phyloP scores from a whole-genome alignment of 2,329 filamentous ascomycete genomes.

The Aureobasidium sp. region DNA sequence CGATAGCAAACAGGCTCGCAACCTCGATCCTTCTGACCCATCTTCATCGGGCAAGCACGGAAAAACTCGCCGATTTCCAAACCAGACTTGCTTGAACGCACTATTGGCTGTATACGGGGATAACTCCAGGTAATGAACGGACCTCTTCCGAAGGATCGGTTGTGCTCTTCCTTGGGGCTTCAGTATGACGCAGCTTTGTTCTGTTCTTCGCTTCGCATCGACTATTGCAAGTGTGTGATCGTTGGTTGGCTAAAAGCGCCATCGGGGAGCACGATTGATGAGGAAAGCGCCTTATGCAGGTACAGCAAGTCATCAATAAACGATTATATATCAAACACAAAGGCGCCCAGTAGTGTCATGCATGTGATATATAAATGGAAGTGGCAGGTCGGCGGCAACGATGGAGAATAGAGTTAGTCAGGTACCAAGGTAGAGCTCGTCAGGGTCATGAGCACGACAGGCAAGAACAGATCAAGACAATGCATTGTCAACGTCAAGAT shows the following conservation, averaged over 20 bases:
- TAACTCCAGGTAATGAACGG: background rate
- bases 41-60: background rate
- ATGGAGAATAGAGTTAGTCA: background rate
- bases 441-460: background rate
- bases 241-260: slow-evolving; percentile 1
- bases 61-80: background rate
- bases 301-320: slow-evolving; percentile 2
- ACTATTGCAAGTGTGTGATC: background rate
- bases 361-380: background rate
- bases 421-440: background rate
- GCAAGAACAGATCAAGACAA: background rate
- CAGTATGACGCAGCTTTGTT: slow-evolving; percentile 3
- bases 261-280: background rate
- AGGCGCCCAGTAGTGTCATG: slow-evolving; percentile 2
- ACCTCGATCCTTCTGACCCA: background rate
- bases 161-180: background rate
- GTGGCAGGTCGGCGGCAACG: background rate
- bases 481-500: background rate
- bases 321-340: background rate
- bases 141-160: background rate
- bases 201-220: background rate
- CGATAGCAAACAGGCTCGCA: background rate
- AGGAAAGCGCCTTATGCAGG: slow-evolving; percentile 1
- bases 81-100: background rate
- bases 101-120: background rate